Conservation (phyloP, 768 basidiomycete genomes). For the Leccinum obscurum region DNA sequence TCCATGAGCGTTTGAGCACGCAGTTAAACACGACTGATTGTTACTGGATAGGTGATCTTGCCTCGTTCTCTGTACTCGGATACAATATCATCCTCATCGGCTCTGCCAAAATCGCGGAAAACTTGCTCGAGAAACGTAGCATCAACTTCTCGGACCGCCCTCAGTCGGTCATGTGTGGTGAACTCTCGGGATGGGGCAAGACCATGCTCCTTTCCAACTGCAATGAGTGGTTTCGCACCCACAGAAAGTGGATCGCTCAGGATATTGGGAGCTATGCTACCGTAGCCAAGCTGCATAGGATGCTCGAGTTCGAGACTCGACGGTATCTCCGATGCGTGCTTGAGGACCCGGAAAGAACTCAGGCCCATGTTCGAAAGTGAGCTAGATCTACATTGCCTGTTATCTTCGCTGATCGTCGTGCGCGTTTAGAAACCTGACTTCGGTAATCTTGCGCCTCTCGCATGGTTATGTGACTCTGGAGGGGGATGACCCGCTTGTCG, state of each 20-base stretch:
- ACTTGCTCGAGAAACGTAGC: constrained; percentile 48
- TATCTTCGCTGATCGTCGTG: neutral
- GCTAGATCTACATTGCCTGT: neutral
- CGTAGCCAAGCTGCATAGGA: constrained; percentile 12
- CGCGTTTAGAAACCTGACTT: constrained; percentile 8
- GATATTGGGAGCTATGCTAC: constrained; percentile 13
- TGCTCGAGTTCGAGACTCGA: constrained; percentile 22
- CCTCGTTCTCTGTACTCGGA: constrained; percentile 12
- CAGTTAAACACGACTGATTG: neutral
- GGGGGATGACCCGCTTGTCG: constrained; percentile 38
- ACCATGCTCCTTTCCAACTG: constrained; percentile 18
- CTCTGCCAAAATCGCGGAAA: constrained; percentile 40
- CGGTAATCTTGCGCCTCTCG: constrained; percentile 36
- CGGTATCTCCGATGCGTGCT: constrained; percentile 13
- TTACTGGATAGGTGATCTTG: constrained; percentile 14
- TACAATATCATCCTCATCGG: constrained; percentile 45
- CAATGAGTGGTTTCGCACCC: constrained; percentile 15
- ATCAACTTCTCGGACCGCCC: constrained; percentile 39
- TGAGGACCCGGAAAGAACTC: too few species aligned
- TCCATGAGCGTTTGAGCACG: neutral
- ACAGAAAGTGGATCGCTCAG: constrained; percentile 22
- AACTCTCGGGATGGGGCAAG: constrained; percentile 24
- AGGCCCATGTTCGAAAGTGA: neutral
- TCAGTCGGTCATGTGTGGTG: constrained; percentile 20
- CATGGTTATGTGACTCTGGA: constrained; percentile 42